Evolutionary conservation across 768 basidiomycete species (phyloP).

Genomic region (Mycena chlorophos): DNA sequence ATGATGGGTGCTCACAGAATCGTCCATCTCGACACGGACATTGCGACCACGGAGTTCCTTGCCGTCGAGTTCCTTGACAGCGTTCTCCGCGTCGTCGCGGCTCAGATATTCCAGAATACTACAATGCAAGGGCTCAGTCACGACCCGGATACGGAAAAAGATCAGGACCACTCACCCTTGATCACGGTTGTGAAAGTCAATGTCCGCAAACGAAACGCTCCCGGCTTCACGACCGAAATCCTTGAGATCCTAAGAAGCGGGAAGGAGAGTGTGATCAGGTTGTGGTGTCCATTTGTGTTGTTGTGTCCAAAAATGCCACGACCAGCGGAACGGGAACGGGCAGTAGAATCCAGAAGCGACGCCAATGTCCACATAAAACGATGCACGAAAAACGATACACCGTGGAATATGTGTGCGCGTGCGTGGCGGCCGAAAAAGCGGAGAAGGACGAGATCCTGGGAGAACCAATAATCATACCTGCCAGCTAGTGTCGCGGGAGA

Average conservation of each 20-base stretch:
- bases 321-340: constrained; percentile 14
- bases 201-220: constrained; percentile 91
- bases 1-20: constrained; percentile 61
- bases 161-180: constrained; percentile 76
- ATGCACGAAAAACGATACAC: constrained; percentile 19
- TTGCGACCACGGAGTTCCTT: constrained; percentile 84
- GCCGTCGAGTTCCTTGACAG: constrained; percentile 83
- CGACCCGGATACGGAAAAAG: background rate
- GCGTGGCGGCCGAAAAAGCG: constrained; percentile 21
- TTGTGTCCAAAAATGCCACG: background rate
- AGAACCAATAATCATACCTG: constrained; percentile 69
- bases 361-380: background rate
- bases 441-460: constrained; percentile 28
- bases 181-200: constrained; percentile 82
- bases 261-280: constrained; percentile 44
- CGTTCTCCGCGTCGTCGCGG: constrained; percentile 89
- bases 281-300: constrained; percentile 33
- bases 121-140: background rate
- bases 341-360: background rate
- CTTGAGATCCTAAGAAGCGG: constrained; percentile 83
- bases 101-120: constrained; percentile 91
- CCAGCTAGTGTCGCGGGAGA: constrained; percentile 96
- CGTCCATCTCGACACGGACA: constrained; percentile 70
- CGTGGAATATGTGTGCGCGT: too few relatives aligned
- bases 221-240: constrained; percentile 96